Base-by-base conservation (phyloP, 371 early-diverging fungal species). In the Lichtheimia ornata region DNA sequence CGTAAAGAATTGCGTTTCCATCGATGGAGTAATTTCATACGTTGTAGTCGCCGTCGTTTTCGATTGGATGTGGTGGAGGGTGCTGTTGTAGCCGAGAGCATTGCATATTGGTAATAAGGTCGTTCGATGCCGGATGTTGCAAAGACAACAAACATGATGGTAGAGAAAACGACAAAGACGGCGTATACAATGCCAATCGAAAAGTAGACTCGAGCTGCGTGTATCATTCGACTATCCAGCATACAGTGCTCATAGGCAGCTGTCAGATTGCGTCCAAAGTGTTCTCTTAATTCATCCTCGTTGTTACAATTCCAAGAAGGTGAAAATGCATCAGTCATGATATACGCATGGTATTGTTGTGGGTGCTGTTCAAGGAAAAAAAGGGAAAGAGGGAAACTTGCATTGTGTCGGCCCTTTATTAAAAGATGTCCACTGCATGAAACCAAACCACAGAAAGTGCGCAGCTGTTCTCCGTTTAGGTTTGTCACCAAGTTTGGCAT, bases 1-100 rank as follows among this genome's bases (percentile, higher is more conserved):
- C 56, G 59, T 5, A 78, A 17, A 6, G 69, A 62, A 25, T 63
- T 56, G 1, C 63, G 53, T 30, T 53, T 49, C 58, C 60, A 62
- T 7, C 44, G 30, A 6, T 40, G 25, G 14, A 49, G 53, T 17
- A 62, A 15, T 18, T 47, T 64, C 15, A 28, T 55, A 13, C 61
- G 56, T n/a, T 52, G 28, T 50, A 56, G 25, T 18, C 18, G 41
- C 11, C 14, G 52, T 18, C 17, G 42, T 56, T 27, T 15, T 17
- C 27, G 14, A 17, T 18, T 44, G 15, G 43, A 28, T 42, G n/a
- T 25, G 4, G 53, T 47, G 17, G 18, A 11, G 14, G 35, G 54
- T 22, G 15, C 44, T 22, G 17, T 22, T 7, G 53, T 45, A n/a
- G 52, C 50, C 6, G 49, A 18, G 24, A 9, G 42, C 45, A n/a